Conservation (phyloP, 257 asterid genomes). For the Lycium ferocissimum region DNA sequence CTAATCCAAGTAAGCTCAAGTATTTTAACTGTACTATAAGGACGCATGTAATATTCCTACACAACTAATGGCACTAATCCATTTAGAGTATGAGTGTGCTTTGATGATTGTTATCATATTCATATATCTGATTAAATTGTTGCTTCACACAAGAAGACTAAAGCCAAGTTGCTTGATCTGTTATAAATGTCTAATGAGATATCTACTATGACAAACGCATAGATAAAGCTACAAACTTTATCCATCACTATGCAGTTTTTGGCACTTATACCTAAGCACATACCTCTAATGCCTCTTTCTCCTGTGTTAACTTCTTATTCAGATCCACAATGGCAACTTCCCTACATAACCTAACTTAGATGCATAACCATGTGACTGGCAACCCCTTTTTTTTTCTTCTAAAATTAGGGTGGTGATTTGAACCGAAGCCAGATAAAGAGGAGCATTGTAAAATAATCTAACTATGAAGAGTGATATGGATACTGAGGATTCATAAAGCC, state of each 20-base stretch:
- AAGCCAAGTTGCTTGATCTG: not conserved
- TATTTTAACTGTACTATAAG: not conserved
- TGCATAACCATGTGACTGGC: not conserved
- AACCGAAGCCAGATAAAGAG: not conserved
- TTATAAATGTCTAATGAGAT: not conserved
- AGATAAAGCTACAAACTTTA: conserved; percentile 16
- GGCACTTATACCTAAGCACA: not conserved
- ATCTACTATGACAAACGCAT: not conserved
- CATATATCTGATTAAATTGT: not conserved
- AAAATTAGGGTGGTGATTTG: not conserved
- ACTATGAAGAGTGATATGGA: not conserved
- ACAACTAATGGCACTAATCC: not conserved
- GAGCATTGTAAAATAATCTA: not conserved
- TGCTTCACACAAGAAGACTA: not conserved
- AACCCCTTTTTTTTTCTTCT: not conserved
- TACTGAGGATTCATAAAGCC: not conserved
- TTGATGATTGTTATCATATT: not conserved
- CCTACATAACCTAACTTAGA: not conserved
- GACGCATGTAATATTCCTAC: not conserved
- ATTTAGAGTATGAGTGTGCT: not conserved
- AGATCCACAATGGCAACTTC: conserved; percentile 2
- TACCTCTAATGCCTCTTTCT: not conserved
- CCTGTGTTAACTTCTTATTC: not conserved
- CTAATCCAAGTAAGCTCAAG: not conserved
- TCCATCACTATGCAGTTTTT: not conserved